A percentile compares a stretch with the other conserved stretches of the same genome.
Evolutionary conservation across 163 green algal species (phyloP).

Genomic region (Prototheca cutis): DNA sequence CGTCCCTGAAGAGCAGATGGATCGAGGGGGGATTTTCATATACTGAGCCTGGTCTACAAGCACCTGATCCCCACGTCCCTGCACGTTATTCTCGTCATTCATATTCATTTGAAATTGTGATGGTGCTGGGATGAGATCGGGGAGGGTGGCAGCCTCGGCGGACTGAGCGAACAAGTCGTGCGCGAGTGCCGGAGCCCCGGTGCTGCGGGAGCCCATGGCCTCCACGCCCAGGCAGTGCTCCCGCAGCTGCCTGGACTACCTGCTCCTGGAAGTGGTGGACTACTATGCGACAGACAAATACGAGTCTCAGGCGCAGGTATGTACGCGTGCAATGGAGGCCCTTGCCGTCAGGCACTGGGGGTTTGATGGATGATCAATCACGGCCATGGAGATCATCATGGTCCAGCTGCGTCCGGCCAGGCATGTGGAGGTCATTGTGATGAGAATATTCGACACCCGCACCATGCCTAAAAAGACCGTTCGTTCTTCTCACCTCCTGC

Average conservation of each 20-base stretch:
- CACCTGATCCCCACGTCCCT: no score
- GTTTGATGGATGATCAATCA: background rate
- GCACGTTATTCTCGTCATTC: no score
- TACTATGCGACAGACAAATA: slow-evolving; percentile 3
- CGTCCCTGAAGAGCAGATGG: no score
- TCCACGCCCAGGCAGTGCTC: slow-evolving; percentile 1
- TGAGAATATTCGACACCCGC: no score
- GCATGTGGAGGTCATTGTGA: no score
- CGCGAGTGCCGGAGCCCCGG: background rate
- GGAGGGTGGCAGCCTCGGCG: background rate
- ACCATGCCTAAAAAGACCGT: no score
- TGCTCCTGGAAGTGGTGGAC: slow-evolving; percentile 4
- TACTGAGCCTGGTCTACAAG: no score
- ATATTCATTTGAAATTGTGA: slow-evolving; percentile 1
- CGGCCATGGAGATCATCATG: no score
- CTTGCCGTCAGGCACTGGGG: background rate
- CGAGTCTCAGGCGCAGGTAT: background rate
- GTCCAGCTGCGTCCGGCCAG: no score
- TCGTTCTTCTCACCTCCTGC: background rate
- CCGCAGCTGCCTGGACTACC: slow-evolving; percentile 15
- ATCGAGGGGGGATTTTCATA: no score
- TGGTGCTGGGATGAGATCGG: background rate
- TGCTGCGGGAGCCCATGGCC: background rate
- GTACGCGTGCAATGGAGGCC: no score
- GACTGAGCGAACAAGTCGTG: background rate